phyloP scores from a whole-genome alignment of 73 alveolate genomes.

The Paramecium primaurelia region DNA sequence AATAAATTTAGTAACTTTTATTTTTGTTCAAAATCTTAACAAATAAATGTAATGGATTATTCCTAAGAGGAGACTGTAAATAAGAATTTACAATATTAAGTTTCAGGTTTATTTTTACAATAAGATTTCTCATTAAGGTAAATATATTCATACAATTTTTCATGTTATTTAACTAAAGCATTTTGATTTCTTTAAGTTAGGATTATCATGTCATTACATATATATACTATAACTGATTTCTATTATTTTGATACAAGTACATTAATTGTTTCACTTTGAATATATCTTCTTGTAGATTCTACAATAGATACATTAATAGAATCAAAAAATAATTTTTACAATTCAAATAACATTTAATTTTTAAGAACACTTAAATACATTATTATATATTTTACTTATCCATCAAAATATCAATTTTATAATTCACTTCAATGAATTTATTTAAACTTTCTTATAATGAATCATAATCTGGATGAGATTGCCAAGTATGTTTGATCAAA shows the following conservation, averaged over 20 bases:
- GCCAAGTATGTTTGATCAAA: slow-evolving; percentile 28
- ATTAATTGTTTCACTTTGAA: neutral
- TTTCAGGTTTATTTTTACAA: slow-evolving; percentile 14
- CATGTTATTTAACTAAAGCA: neutral
- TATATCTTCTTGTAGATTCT: neutral
- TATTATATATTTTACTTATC: neutral
- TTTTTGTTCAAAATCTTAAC: slow-evolving; percentile 5
- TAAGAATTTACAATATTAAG: neutral
- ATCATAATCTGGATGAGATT: slow-evolving; percentile 1
- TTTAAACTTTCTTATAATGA: neutral
- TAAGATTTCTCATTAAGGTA: neutral
- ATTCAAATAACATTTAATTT: slow-evolving; percentile 7
- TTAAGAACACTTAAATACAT: neutral
- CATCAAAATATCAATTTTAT: neutral
- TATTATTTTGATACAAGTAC: neutral
- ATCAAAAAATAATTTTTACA: neutral
- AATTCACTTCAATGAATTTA: neutral
- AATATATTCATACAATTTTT: neutral
- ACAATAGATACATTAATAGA: neutral
- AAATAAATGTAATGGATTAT: slow-evolving; percentile 12
- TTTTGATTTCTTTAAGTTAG: neutral
- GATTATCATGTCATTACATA: slow-evolving; percentile 7
- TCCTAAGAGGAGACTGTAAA: neutral
- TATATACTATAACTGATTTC: neutral
- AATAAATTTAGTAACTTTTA: neutral